Base-by-base conservation (phyloP, 805 yeast genomes). In the Torulaspora delbrueckii region DNA sequence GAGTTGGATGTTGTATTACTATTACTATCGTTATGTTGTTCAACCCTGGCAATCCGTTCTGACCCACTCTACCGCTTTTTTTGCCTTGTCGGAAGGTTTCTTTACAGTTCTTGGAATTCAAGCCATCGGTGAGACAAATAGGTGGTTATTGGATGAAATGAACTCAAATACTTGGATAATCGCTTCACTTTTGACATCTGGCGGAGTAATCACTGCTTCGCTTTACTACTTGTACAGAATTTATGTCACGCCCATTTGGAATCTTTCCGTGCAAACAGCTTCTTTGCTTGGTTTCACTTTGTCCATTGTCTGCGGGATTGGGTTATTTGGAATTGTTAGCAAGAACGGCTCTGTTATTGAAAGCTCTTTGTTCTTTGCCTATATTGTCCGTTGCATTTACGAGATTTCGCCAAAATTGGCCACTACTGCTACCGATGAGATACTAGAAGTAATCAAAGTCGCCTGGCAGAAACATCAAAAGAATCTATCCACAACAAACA, bases 71-170 rank as follows among this genome's bases (percentile, higher is more conserved):
- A 93, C 99, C 0, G 93, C 96, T 1, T 71, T 86, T 37, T 91
- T 93, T 66, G 86, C 96, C 0, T 73, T 89, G 14, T 69, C 90
- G 42, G 99, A 93, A 68, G 99, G 99, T 1, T 82, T 93, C 56
- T 95, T 96, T 66, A 81, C 96, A 0, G 76, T 93, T 22, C 72
- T 93, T 46, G 82, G 88, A n/a, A 88, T 93, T 50, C 99, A 93
- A 68, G 86, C 96, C 10, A 76, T 86, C 34, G 96, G 98, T 7
- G 89, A 89, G 57, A 80, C 86, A 7, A 75, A 86, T 43, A 75
- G 77, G 50, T 83, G 90, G 84, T 69, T 87, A 37, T 78, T 55
- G 10, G 45, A 54, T 34, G 60, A 56, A 44, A 58, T 74, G 46
- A 79, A 77, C 52, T 79, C 88, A 4, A 96, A 89, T 57, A 69